These are phyloP conservation scores for Cladophialophora bantiana DNA, from an alignment of 2,329 filamentous ascomycete genomes.

Conservation along the genomic window DNA sequence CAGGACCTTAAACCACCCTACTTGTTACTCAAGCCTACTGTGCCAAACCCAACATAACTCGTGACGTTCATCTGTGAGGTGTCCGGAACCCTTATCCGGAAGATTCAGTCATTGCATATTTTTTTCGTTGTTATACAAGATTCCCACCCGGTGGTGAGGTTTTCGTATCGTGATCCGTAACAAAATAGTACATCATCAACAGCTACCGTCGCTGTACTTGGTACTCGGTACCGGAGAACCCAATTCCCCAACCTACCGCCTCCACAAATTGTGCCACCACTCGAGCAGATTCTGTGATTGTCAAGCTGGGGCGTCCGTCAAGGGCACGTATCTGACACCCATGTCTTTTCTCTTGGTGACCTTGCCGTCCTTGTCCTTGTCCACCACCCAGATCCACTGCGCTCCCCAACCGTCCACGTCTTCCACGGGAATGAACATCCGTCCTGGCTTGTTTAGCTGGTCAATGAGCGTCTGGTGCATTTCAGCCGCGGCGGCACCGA, in stretches of 20 bases:
- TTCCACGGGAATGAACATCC: constrained; percentile 71
- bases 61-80: neutral
- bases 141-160: neutral
- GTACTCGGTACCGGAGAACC: neutral
- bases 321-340: constrained; percentile 69
- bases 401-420: constrained; percentile 46
- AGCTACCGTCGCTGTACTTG: neutral
- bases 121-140: neutral
- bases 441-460: constrained; percentile 79
- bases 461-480: constrained; percentile 75
- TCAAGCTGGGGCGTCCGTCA: constrained; percentile 64
- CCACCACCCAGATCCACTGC: constrained; percentile 69
- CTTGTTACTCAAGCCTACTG: too few relatives aligned
- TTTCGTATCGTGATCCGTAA: neutral
- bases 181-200: neutral
- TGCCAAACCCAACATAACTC: neutral
- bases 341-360: constrained; percentile 64
- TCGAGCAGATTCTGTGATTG: constrained; percentile 24
- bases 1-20: neutral
- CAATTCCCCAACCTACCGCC: neutral
- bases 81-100: neutral
- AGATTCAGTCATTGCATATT: neutral
- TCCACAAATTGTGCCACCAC: neutral
- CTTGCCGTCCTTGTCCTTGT: constrained; percentile 66
- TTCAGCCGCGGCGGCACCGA: constrained; percentile 81